Conservation (phyloP, 192 early-diverging fungal genomes). For the Allomyces macrogynus region DNA sequence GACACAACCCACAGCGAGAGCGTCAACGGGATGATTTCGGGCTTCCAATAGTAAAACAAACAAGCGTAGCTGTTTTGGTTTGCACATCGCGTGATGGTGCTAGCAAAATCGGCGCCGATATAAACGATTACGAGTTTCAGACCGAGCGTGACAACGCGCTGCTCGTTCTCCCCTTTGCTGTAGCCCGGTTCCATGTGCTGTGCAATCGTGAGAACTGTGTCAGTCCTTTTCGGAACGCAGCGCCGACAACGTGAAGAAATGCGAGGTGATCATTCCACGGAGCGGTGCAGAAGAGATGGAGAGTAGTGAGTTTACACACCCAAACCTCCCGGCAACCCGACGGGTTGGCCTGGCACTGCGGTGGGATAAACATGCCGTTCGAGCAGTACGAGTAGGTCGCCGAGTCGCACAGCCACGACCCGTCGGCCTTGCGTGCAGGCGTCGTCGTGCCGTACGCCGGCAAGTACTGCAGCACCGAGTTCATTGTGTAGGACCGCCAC, state of each 20-base stretch:
- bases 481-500: background rate
- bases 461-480: background rate
- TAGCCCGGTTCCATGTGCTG: background rate
- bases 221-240: no score
- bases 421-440: background rate
- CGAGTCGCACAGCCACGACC: background rate
- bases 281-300: no score
- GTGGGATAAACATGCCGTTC: background rate
- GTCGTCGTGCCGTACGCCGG: background rate
- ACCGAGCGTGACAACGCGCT: background rate
- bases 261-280: no score
- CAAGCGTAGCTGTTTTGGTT: no score
- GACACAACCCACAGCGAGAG: background rate
- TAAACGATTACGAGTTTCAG: background rate
- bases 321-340: background rate
- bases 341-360: background rate
- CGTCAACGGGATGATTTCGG: background rate
- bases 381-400: background rate
- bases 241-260: no score
- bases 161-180: background rate
- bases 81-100: no score
- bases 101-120: background rate
- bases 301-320: no score
- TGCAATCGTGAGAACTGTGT: no score
- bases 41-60: background rate